These are phyloP conservation scores for Wickerhamomyces pijperi DNA, from an alignment of 805 yeast genomes.

Conservation along the genomic window DNA sequence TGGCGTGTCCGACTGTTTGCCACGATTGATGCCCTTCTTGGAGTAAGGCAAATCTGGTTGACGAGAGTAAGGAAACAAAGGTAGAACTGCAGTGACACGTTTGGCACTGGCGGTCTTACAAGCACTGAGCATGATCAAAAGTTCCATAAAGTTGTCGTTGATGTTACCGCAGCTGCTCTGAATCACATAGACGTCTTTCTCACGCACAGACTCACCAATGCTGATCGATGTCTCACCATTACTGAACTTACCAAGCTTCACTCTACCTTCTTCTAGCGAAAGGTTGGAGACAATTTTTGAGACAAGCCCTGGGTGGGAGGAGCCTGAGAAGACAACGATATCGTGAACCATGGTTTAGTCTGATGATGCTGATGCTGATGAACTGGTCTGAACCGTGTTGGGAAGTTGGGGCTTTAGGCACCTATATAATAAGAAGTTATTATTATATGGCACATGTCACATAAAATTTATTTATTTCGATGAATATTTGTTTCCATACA, in stretches of 20 bases:
- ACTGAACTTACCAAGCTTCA: constrained; percentile 54
- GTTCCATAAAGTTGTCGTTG: constrained; percentile 92
- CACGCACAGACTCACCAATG: constrained; percentile 82
- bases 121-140: constrained; percentile 83
- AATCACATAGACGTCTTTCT: constrained; percentile 91
- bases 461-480: too few relatives aligned
- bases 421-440: too few relatives aligned
- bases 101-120: constrained; percentile 97
- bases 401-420: too few relatives aligned
- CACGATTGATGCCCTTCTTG: constrained; percentile 39
- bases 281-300: constrained; percentile 65
- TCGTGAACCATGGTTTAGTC: constrained; percentile 46
- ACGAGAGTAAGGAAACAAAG: constrained; percentile 89
- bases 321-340: constrained; percentile 81
- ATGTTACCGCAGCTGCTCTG: constrained; percentile 78
- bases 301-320: constrained; percentile 76
- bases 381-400: not conserved
- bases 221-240: constrained; percentile 93
- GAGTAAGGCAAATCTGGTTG: constrained; percentile 91
- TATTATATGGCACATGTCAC: not conserved
- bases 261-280: constrained; percentile 62
- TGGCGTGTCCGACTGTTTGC: constrained; percentile 23
- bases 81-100: constrained; percentile 89
- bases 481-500: too few relatives aligned
- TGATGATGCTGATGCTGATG: too few relatives aligned